These are phyloP conservation scores for Saccharomycopsis malanga DNA, from an alignment of 805 yeast species.

Conservation along the genomic window DNA sequence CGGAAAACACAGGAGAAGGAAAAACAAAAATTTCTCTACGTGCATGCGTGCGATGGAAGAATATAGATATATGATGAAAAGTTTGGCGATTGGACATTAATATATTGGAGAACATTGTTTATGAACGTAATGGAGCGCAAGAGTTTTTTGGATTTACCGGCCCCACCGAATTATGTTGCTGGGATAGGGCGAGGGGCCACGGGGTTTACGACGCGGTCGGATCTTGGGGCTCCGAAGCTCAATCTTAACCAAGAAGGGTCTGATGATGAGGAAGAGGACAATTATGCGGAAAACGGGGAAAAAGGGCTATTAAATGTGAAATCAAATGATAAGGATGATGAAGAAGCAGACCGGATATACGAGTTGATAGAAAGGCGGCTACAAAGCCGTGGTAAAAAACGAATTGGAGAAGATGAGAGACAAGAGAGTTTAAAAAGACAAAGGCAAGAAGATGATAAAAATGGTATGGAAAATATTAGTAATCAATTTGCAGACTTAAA, in stretches of 20 bases:
- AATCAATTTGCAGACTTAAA: conserved; percentile 66
- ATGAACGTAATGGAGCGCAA: conserved; percentile 51
- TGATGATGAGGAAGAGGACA: conserved; percentile 24
- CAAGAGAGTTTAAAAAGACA: conserved; percentile 22
- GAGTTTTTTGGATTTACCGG: conserved; percentile 70
- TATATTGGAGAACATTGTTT: too few relatives aligned
- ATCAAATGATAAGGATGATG: conserved; percentile 46
- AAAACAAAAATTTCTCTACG: not conserved
- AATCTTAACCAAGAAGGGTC: conserved; percentile 25
- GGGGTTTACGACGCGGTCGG: conserved; percentile 85
- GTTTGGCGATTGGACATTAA: too few relatives aligned
- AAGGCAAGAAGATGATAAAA: conserved; percentile 24
- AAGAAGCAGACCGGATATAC: conserved; percentile 72
- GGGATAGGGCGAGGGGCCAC: conserved; percentile 95
- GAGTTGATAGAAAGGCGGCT: conserved; percentile 56
- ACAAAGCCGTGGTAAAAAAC: conserved; percentile 26
- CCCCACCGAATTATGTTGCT: conserved; percentile 87
- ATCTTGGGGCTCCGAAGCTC: conserved; percentile 46
- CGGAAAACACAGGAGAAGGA: too few relatives aligned
- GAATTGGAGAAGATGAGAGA: conserved; percentile 25
- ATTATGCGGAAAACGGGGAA: conserved; percentile 28
- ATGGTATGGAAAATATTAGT: conserved; percentile 29
- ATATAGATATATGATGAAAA: too few relatives aligned
- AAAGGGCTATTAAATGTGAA: conserved; percentile 28
- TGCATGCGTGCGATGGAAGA: too few relatives aligned